Evolutionary conservation across 2,329 filamentous ascomycete genomes (phyloP).

Genomic region (Daldinia sp.): DNA sequence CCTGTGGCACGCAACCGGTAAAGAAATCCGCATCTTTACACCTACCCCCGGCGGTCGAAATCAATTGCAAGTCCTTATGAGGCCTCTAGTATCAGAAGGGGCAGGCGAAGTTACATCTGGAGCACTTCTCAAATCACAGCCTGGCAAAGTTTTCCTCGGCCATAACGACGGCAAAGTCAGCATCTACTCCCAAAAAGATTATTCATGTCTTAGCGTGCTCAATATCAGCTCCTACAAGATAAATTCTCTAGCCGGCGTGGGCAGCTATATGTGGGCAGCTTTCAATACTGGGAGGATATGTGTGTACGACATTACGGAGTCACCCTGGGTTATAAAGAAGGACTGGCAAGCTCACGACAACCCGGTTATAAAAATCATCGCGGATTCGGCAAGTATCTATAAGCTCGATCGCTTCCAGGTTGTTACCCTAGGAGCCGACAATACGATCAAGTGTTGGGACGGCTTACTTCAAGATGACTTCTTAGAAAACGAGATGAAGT

Average conservation of each 20-base stretch:
- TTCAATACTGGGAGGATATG: slow-evolving; percentile 95
- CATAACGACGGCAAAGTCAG: slow-evolving; percentile 95
- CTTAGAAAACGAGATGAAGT: slow-evolving; percentile 91
- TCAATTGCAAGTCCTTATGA: slow-evolving; percentile 80
- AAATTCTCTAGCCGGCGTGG: slow-evolving; percentile 84
- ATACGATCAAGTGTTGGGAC: slow-evolving; percentile 88
- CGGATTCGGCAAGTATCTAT: slow-evolving; percentile 86
- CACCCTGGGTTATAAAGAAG: slow-evolving; percentile 92
- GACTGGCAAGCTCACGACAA: slow-evolving; percentile 94
- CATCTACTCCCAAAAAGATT: slow-evolving; percentile 85
- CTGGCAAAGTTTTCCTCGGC: slow-evolving; percentile 87
- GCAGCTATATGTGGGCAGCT: slow-evolving; percentile 88
- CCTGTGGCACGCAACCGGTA: slow-evolving; percentile 89
- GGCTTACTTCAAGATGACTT: slow-evolving; percentile 93
- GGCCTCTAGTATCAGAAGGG: slow-evolving; percentile 76
- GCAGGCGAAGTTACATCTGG: slow-evolving; percentile 91
- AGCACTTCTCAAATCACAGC: slow-evolving; percentile 77
- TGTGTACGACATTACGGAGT: slow-evolving; percentile 85
- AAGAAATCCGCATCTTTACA: slow-evolving; percentile 85
- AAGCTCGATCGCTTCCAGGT: slow-evolving; percentile 87
- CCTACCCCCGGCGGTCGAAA: slow-evolving; percentile 75
- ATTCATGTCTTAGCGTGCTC: slow-evolving; percentile 80
- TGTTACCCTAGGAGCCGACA: slow-evolving; percentile 87
- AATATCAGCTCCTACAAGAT: slow-evolving; percentile 96
- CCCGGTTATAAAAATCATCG: slow-evolving; percentile 80